phyloP scores from a whole-genome alignment of 345 rosid species.

The Trapa incisa region DNA sequence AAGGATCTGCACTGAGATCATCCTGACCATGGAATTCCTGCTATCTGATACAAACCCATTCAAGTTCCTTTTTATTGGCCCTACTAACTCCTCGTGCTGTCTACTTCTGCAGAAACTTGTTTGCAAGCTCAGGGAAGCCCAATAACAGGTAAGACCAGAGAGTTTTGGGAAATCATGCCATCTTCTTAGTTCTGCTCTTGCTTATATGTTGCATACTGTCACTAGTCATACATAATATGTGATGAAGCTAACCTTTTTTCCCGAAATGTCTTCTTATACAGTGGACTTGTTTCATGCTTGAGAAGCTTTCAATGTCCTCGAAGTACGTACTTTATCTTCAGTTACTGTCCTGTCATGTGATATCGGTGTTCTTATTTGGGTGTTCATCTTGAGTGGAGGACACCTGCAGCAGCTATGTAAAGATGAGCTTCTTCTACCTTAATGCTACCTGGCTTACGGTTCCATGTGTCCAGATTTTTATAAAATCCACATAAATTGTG shows the following conservation, averaged over 20 bases:
- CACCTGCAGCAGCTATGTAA: too few relatives aligned
- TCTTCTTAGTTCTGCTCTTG: too few relatives aligned
- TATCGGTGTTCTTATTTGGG: not conserved
- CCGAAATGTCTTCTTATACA: not conserved
- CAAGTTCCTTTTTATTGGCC: too few relatives aligned
- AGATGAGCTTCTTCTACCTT: too few relatives aligned
- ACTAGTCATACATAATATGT: not conserved
- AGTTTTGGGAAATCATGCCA: too few relatives aligned
- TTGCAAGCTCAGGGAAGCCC: slow-evolving; percentile 3
- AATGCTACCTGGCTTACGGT: not conserved
- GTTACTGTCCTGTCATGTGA: too few relatives aligned
- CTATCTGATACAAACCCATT: too few relatives aligned
- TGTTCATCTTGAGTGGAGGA: not conserved
- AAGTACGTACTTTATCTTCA: slow-evolving; percentile 2
- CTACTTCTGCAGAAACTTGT: slow-evolving; percentile 9
- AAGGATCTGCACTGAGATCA: too few relatives aligned
- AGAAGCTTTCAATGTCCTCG: not conserved
- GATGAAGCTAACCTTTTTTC: not conserved
- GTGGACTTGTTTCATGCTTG: slow-evolving; percentile 2
- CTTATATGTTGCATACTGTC: not conserved
- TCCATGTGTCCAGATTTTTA: not conserved
- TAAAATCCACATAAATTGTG: slow-evolving; percentile 7
- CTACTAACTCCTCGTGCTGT: too few relatives aligned
- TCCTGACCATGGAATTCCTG: too few relatives aligned
- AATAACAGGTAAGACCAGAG: slow-evolving; percentile 1